phyloP scores from a whole-genome alignment of 331 rosid species.

The Malus hybrid region DNA sequence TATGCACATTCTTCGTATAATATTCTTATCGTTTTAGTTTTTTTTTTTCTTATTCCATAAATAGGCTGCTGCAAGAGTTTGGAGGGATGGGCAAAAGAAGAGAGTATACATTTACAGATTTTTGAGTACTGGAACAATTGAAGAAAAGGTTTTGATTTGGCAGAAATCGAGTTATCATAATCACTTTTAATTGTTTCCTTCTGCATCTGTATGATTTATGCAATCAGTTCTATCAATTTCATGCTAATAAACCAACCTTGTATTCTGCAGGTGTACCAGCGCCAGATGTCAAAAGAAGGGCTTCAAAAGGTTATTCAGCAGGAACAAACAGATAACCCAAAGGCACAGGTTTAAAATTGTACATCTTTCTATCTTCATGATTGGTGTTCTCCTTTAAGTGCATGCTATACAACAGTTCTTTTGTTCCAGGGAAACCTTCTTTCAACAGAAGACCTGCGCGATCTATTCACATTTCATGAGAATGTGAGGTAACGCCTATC shows the following conservation, averaged over 20 bases:
- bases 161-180: conserved; percentile 12
- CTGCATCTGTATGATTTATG: conserved; percentile 4
- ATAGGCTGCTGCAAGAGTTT: conserved; percentile 97
- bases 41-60: conserved; percentile 11
- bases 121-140: conserved; percentile 90
- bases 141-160: conserved; percentile 71
- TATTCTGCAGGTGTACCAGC: conserved; percentile 75
- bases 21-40: conserved; percentile 9
- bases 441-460: conserved; percentile 85
- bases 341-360: conserved; percentile 47
- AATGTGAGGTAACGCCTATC: conserved; percentile 47
- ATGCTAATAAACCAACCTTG: background rate
- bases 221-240: conserved; percentile 10
- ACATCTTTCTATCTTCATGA: background rate
- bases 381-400: conserved; percentile 5
- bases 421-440: conserved; percentile 62
- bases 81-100: conserved; percentile 99
- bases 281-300: conserved; percentile 99
- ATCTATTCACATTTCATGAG: conserved; percentile 81
- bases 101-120: conserved; percentile 90
- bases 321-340: conserved; percentile 53
- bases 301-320: conserved; percentile 92
- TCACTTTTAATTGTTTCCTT: conserved; percentile 15
- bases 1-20: background rate
- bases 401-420: background rate